phyloP scores from a whole-genome alignment of 1,139 yeast species.

The Protomyces gravidus region DNA sequence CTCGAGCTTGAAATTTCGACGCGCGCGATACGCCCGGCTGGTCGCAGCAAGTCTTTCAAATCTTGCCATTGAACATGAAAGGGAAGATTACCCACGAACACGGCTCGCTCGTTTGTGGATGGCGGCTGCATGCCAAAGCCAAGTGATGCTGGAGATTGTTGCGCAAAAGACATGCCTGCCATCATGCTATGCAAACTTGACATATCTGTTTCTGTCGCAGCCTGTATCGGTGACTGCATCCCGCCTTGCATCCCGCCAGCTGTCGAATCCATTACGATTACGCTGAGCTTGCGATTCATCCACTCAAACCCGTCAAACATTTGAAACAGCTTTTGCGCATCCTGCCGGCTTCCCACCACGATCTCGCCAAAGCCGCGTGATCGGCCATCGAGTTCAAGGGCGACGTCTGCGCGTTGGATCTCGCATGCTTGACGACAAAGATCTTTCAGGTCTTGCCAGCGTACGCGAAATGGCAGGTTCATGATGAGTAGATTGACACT shows the following conservation, averaged over 20 bases:
- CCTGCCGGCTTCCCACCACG: background rate
- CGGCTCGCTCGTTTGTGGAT: constrained; percentile 9
- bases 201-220: background rate
- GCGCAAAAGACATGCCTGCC: background rate
- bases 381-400: constrained; percentile 23
- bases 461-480: constrained; percentile 61
- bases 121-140: constrained; percentile 2
- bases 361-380: constrained; percentile 27
- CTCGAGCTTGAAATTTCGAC: constrained; percentile 53
- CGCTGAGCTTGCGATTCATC: constrained; percentile 33
- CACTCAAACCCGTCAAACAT: constrained; percentile 32
- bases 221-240: background rate
- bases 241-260: background rate
- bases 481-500: constrained; percentile 42
- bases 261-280: constrained; percentile 15
- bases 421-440: constrained; percentile 50
- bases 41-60: constrained; percentile 45
- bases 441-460: constrained; percentile 83
- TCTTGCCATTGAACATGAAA: constrained; percentile 55
- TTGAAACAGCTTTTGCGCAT: constrained; percentile 14
- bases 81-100: constrained; percentile 37
- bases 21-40: constrained; percentile 46
- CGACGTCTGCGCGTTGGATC: constrained; percentile 24
- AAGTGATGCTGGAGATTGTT: background rate
- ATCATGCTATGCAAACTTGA: background rate